Evolutionary conservation across 306 rosid species (phyloP).

Genomic region (Rosa rugosa): DNA sequence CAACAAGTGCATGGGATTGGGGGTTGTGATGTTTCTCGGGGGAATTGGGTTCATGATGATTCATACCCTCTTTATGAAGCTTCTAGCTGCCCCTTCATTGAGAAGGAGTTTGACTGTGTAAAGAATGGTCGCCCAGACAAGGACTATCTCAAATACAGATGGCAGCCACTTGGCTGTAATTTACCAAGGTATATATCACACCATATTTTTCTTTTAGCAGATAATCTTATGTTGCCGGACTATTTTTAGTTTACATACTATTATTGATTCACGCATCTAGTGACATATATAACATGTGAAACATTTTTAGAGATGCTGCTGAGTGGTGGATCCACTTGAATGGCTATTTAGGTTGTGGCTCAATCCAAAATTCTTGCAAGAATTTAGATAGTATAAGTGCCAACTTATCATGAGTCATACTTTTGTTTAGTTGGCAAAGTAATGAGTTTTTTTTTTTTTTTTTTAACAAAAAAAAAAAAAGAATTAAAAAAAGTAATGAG

Average conservation of each 20-base stretch:
- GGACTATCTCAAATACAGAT: slow-evolving; percentile 59
- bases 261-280: not conserved
- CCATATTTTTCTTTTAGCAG: not conserved
- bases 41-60: slow-evolving; percentile 59
- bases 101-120: slow-evolving; percentile 56
- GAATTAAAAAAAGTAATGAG: no score
- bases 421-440: no score
- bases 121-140: slow-evolving; percentile 66
- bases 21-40: slow-evolving; percentile 52
- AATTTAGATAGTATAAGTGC: no score
- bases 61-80: slow-evolving; percentile 59
- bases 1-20: slow-evolving; percentile 19
- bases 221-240: not conserved
- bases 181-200: slow-evolving; percentile 51
- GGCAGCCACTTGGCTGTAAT: slow-evolving; percentile 69
- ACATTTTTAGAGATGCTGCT: not conserved
- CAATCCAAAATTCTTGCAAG: no score
- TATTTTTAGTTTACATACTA: not conserved
- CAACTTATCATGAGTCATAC: no score
- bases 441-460: no score
- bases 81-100: slow-evolving; percentile 54
- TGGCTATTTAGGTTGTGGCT: no score
- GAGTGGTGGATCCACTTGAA: no score
- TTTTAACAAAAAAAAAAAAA: no score
- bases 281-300: no score